Percentiles rank a stretch among this genome's conserved stretches.
Evolutionary conservation across 1,284 basidiomycete species (phyloP).

Genomic region (Cutaneotrichosporon sp.): DNA sequence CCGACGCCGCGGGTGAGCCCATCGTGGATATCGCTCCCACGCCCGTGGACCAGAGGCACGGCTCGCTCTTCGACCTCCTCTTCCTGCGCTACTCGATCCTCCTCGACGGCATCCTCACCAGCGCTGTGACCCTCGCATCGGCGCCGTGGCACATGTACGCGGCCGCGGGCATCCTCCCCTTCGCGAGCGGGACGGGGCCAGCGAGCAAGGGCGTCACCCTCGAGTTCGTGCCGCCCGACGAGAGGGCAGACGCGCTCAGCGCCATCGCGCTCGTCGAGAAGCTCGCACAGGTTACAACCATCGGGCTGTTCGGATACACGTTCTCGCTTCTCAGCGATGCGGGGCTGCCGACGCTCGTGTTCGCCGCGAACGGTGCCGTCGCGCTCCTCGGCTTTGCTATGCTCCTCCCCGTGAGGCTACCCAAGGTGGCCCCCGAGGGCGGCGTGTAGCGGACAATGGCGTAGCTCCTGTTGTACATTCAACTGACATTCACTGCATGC

Average conservation of each 20-base stretch:
- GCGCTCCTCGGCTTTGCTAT: slow-evolving; percentile 41
- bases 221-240: slow-evolving; percentile 43
- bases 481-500: neutral
- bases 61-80: slow-evolving; percentile 45
- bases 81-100: slow-evolving; percentile 51
- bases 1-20: slow-evolving; percentile 26
- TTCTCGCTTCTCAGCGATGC: slow-evolving; percentile 39
- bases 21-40: slow-evolving; percentile 22
- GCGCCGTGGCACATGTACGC: slow-evolving; percentile 47
- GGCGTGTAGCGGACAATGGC: neutral
- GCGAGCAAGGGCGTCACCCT: slow-evolving; percentile 51
- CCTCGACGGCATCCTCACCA: slow-evolving; percentile 47
- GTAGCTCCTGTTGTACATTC: neutral
- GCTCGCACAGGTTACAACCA: slow-evolving; percentile 41
- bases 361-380: slow-evolving; percentile 42
- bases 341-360: slow-evolving; percentile 38
- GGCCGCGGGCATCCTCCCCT: slow-evolving; percentile 48
- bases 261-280: slow-evolving; percentile 52
- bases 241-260: slow-evolving; percentile 44
- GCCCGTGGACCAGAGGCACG: slow-evolving; percentile 28
- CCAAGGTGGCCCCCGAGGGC: slow-evolving; percentile 2
- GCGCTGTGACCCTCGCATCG: slow-evolving; percentile 28
- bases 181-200: slow-evolving; percentile 51
- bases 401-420: slow-evolving; percentile 42
- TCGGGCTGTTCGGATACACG: slow-evolving; percentile 40